A percentile compares a stretch with the other conserved stretches of the same genome.
These are phyloP conservation scores for Fraxinus cuspidata DNA, from an alignment of 257 asterid genomes.

Conservation along the genomic window DNA sequence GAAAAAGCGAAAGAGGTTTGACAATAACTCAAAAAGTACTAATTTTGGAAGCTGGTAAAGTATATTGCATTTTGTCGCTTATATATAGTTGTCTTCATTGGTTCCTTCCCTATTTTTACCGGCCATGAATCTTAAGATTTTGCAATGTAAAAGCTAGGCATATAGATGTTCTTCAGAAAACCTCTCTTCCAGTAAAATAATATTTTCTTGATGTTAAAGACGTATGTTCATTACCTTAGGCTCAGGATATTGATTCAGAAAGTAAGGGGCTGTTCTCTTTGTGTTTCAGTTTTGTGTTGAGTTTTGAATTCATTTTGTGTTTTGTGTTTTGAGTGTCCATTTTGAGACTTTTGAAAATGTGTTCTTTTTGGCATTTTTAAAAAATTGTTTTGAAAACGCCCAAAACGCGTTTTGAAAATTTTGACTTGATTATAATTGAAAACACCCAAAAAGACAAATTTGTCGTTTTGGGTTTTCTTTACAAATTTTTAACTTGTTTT, in stretches of 20 bases:
- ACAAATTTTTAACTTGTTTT: no score
- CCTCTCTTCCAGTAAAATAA: neutral
- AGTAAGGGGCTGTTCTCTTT: no score
- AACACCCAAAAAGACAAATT: no score
- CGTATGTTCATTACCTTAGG: neutral
- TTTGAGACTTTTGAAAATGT: no score
- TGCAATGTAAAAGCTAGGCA: neutral
- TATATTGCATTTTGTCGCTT: neutral
- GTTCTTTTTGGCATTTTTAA: no score
- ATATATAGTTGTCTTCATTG: neutral
- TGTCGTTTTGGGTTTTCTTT: no score
- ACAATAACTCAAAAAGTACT: neutral
- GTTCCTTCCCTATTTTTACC: neutral
- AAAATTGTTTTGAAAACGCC: no score
- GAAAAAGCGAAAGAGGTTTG: neutral
- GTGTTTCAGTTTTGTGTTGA: no score
- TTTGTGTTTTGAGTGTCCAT: no score
- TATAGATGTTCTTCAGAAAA: neutral
- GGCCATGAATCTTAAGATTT: neutral
- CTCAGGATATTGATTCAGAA: neutral
- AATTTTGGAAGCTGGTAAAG: neutral
- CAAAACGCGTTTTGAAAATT: no score
- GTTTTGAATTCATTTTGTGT: no score
- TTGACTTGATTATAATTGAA: no score
- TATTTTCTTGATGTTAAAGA: neutral